Evolutionary conservation across 2,329 filamentous ascomycete genomes (phyloP).

Genomic region (Cytospora schulzeri): DNA sequence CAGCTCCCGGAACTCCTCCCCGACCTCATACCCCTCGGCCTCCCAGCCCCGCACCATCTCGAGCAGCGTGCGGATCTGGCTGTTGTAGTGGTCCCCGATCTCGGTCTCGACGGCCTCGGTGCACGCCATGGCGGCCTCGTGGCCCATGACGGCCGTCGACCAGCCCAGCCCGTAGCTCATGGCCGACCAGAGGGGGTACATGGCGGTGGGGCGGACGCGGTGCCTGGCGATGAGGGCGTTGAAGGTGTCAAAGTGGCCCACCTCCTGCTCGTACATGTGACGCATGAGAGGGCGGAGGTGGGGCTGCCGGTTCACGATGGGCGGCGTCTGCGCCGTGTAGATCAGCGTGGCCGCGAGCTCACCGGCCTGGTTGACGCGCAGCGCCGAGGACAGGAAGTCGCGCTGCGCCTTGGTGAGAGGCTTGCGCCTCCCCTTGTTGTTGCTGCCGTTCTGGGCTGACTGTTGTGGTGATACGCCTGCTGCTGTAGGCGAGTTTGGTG

Average conservation of each 20-base stretch:
- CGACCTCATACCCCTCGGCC: slow-evolving; percentile 75
- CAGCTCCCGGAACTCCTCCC: slow-evolving; percentile 74
- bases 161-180: slow-evolving; percentile 83
- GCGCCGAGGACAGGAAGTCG: slow-evolving; percentile 73
- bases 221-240: slow-evolving; percentile 81
- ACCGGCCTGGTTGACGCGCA: slow-evolving; percentile 97
- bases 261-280: slow-evolving; percentile 99
- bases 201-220: slow-evolving; percentile 85
- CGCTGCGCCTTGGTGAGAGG: slow-evolving; percentile 70
- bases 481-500: neutral
- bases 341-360: slow-evolving; percentile 96
- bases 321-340: slow-evolving; percentile 84
- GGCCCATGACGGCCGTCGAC: slow-evolving; percentile 84
- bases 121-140: slow-evolving; percentile 96
- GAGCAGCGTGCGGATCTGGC: slow-evolving; percentile 79
- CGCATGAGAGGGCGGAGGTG: slow-evolving; percentile 89
- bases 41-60: slow-evolving; percentile 80
- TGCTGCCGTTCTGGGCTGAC: slow-evolving; percentile 31
- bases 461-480: slow-evolving; percentile 11
- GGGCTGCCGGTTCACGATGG: slow-evolving; percentile 77
- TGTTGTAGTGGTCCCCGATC: slow-evolving; percentile 94
- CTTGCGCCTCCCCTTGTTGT: slow-evolving; percentile 48
- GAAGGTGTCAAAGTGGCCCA: slow-evolving; percentile 82
- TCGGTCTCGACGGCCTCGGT: slow-evolving; percentile 98
- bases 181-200: slow-evolving; percentile 87